A percentile compares a stretch with the other conserved stretches of the same genome.
phyloP scores from a whole-genome alignment of 371 early-diverging fungal species.

The Parasitella parasitica region DNA sequence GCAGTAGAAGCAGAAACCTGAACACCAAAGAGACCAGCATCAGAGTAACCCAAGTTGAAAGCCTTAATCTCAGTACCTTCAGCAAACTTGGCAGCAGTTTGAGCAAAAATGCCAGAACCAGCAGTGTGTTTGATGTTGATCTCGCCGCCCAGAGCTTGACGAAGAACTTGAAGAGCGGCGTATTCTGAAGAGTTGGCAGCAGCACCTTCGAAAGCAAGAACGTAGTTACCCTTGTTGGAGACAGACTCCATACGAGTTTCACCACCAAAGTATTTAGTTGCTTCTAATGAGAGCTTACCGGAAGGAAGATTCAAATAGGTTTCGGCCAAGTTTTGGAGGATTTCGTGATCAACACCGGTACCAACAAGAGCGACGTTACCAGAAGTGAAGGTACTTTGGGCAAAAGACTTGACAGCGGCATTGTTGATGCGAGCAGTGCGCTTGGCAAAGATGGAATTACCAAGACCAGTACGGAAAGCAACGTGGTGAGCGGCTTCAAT shows the following conservation, averaged over 20 bases:
- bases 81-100: conserved; percentile 60
- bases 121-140: conserved; percentile 73
- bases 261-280: conserved; percentile 80
- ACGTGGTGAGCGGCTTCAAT: conserved; percentile 84
- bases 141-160: conserved; percentile 79
- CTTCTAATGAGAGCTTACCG: conserved; percentile 47
- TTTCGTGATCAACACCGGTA: conserved; percentile 76
- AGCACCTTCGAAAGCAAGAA: conserved; percentile 81
- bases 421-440: conserved; percentile 56
- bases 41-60: conserved; percentile 88
- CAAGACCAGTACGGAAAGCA: conserved; percentile 94
- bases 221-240: conserved; percentile 43
- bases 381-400: conserved; percentile 67
- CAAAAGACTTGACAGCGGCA: conserved; percentile 73
- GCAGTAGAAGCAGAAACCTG: conserved; percentile 66
- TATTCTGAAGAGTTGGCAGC: conserved; percentile 67
- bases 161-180: conserved; percentile 77
- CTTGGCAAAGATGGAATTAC: conserved; percentile 89
- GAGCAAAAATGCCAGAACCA: conserved; percentile 72
- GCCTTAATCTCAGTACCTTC: conserved; percentile 64
- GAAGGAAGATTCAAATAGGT: conserved; percentile 48
- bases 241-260: conserved; percentile 66
- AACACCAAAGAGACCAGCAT: conserved; percentile 92
- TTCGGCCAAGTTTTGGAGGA: conserved; percentile 66
- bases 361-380: conserved; percentile 85